These are phyloP conservation scores for Beauveria sp. DNA, from an alignment of 2,329 filamentous ascomycete species.

Conservation along the genomic window DNA sequence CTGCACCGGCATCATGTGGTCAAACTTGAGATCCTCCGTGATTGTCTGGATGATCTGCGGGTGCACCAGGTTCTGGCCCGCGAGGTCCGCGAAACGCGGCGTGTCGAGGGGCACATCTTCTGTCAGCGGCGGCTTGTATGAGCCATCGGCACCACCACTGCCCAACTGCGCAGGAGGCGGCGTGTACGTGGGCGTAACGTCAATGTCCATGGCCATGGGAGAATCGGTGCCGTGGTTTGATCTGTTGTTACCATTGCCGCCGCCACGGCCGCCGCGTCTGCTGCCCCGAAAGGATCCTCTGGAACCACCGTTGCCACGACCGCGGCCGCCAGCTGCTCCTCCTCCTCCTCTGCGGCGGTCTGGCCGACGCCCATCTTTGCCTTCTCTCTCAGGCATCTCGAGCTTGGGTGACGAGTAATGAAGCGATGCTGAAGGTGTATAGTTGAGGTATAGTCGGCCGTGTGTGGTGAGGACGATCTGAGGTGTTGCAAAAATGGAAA, in stretches of 20 bases:
- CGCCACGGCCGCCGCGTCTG: slow-evolving; percentile 1
- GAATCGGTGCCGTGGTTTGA: not conserved
- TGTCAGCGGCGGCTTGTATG: slow-evolving; percentile 21
- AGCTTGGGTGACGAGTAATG: not conserved
- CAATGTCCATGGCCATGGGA: slow-evolving; percentile 5
- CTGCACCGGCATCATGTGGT: slow-evolving; percentile 49
- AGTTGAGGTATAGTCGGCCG: not conserved
- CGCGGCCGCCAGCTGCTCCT: not conserved
- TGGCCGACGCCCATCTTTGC: slow-evolving; percentile 1
- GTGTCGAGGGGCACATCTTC: slow-evolving; percentile 34
- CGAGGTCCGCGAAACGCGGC: slow-evolving; percentile 39
- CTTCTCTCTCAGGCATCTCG: slow-evolving; percentile 6
- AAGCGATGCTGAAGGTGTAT: not conserved
- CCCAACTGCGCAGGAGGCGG: not conserved
- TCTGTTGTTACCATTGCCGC: not conserved
- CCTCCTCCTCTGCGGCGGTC: slow-evolving; percentile 5
- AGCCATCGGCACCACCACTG: not conserved
- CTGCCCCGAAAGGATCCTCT: not conserved
- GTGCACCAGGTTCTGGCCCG: slow-evolving; percentile 33
- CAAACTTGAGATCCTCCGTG: slow-evolving; percentile 40
- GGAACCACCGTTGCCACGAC: not conserved
- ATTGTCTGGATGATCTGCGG: slow-evolving; percentile 40
- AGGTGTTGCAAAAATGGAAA: slow-evolving; percentile 10
- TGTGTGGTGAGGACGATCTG: not conserved
- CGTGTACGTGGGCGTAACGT: not conserved